Base-by-base conservation (phyloP, 768 basidiomycete species). In the Tulasnella sp. region DNA sequence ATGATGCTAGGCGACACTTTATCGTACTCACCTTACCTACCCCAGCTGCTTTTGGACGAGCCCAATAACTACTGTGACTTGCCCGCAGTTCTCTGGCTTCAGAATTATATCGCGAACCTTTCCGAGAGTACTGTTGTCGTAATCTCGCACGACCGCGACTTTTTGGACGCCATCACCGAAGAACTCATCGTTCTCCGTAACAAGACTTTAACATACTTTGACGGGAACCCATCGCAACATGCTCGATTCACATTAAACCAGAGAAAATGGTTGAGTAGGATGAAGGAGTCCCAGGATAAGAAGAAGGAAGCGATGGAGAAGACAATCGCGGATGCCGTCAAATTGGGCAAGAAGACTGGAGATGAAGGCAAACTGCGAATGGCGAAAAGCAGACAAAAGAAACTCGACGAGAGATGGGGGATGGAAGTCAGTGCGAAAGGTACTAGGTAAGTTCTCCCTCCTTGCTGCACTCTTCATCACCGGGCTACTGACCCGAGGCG, bases 61-160 rank as follows among this genome's bases (percentile, higher is more conserved):
- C 81, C 83, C 29, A 82, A 83, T 12, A 85, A 85, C 75, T 84
- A 83, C 74, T 80, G 85, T 77, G 91, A 82, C 64, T 69, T 82
- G 37, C 74, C 78, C 0, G 77, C 81, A 2, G 78, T 78, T 7
- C 76, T 80, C 36, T 80, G 81, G 78, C 80, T 83, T 12, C 86
- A 90, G 80, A 81, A 84, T 0, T 87, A 88, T 79, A 84, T 91
- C 4, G 31, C 58, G 9, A 81, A 82, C 29, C 84, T 82, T 37
- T 80, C 29, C 67, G 78, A 25, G 81, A 85, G 58, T 1, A 90
- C 89, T 0, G 82, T 91, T n/a, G 85, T 91, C 34, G 81, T 91
- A 72, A 87, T 89, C 34, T 87, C 90, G 0, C 91, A 91, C 79
- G 91, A 91, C 80, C 87, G 88, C 58, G 86, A 85, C 29, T 91